Evolutionary conservation across 805 yeast species (phyloP).

Genomic region (Naumovozyma baii): DNA sequence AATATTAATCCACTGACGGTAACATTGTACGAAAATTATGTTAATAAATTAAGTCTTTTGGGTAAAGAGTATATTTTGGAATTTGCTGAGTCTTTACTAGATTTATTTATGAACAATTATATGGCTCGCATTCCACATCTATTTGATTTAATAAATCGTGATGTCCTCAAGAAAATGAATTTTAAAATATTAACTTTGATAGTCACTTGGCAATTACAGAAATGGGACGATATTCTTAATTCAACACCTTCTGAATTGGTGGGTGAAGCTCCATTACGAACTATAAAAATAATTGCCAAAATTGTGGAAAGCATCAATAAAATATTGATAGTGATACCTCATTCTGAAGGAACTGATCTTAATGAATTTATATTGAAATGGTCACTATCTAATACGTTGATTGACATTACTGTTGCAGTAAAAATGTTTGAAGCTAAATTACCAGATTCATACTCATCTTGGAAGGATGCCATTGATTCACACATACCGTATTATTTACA

Average conservation of each 20-base stretch:
- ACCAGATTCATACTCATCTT: conserved; percentile 16
- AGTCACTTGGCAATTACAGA: conserved; percentile 24
- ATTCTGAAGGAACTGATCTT: conserved; percentile 1
- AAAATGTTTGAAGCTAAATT: conserved; percentile 24
- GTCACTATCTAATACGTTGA: conserved; percentile 14
- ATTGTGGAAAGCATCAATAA: conserved; percentile 13
- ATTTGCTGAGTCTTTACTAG: conserved; percentile 13
- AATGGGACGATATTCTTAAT: conserved; percentile 21
- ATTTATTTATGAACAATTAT: conserved; percentile 12
- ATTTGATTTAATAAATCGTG: conserved; percentile 5
- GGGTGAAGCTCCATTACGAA: conserved; percentile 4
- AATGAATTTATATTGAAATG: conserved; percentile 8
- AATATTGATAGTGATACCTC: conserved; percentile 4
- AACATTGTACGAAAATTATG: conserved; percentile 16
- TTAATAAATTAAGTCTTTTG: conserved; percentile 22
- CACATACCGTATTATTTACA: conserved; percentile 10
- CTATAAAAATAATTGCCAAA: conserved; percentile 7
- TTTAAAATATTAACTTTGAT: conserved; percentile 21
- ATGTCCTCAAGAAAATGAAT: conserved; percentile 12
- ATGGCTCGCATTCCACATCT: conserved; percentile 10
- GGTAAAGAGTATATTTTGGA: conserved; percentile 23
- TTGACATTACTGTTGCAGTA: conserved; percentile 20
- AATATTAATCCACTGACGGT: conserved; percentile 8
- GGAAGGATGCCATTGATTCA: conserved; percentile 14
- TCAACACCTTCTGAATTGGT: conserved; percentile 1